These are phyloP conservation scores for Raphanus raphanistrum DNA, from an alignment of 345 rosid genomes.

Conservation along the genomic window DNA sequence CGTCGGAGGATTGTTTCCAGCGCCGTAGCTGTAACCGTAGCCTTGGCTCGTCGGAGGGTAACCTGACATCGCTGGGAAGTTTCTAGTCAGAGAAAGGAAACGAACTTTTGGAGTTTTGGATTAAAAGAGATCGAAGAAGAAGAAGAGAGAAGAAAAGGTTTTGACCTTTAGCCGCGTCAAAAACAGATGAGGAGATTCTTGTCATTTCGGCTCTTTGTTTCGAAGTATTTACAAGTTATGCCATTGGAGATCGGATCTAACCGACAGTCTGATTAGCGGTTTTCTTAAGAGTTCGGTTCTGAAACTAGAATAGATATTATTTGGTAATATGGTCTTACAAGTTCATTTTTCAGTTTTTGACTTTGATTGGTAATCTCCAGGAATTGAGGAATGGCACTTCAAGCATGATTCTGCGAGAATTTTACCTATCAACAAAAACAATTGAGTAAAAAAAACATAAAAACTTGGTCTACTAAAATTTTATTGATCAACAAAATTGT, in stretches of 20 bases:
- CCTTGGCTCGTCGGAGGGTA: conserved; percentile 58
- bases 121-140: not conserved
- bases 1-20: conserved; percentile 40
- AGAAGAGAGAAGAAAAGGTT: not conserved
- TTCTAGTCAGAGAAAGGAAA: not conserved
- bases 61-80: conserved; percentile 9
- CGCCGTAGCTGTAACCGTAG: conserved; percentile 45
- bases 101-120: not conserved
- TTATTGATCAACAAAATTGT: too few species aligned
- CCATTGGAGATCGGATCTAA: conserved; percentile 16
- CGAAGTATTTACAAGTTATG: conserved; percentile 8
- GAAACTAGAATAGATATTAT: not conserved
- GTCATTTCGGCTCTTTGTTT: not conserved
- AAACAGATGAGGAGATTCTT: conserved; percentile 13
- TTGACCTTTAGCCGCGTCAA: conserved; percentile 19
- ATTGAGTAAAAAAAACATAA: too few species aligned
- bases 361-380: too few species aligned
- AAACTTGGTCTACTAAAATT: too few species aligned
- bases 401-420: too few species aligned
- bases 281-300: not conserved
- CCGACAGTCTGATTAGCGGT: conserved; percentile 21
- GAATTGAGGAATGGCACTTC: too few species aligned
- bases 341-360: too few species aligned
- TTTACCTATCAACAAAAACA: too few species aligned
- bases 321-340: not conserved